Percentiles rank a stretch among this genome's conserved stretches.
Conservation (phyloP, 2,329 filamentous ascomycete genomes). For the Eutypa lata region DNA sequence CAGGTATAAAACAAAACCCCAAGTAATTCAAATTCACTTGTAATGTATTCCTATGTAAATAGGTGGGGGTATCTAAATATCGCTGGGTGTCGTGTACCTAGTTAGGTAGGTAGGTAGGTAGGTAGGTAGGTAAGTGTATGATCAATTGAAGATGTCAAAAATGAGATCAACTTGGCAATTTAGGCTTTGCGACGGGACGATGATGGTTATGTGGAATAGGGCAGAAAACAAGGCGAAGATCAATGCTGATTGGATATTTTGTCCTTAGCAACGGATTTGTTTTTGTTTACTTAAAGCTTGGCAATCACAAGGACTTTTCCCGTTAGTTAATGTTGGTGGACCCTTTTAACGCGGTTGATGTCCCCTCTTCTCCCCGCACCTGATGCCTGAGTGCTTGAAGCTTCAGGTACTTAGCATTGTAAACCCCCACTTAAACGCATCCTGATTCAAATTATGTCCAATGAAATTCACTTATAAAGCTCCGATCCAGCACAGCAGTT, state of each 20-base stretch:
- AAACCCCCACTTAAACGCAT: background rate
- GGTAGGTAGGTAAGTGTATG: background rate
- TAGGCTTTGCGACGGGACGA: too few species aligned
- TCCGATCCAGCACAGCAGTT: too few species aligned
- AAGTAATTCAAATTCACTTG: too few species aligned
- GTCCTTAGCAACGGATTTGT: conserved; percentile 14
- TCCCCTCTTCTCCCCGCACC: background rate
- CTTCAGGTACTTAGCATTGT: background rate
- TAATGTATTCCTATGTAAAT: too few species aligned
- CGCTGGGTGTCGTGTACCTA: background rate
- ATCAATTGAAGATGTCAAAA: background rate
- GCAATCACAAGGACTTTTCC: too few species aligned
- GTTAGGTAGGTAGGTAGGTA: background rate
- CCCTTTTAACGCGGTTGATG: background rate
- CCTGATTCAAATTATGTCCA: background rate
- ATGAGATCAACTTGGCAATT: too few species aligned
- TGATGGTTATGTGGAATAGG: background rate
- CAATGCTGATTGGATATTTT: background rate
- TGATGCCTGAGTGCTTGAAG: too few species aligned
- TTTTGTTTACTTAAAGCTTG: conserved; percentile 4
- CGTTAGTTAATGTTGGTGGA: background rate
- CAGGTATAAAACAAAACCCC: too few species aligned
- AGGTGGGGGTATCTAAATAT: too few species aligned
- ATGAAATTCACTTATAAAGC: background rate
- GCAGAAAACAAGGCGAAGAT: background rate